phyloP scores from a whole-genome alignment of 2,329 filamentous ascomycete genomes.

The Claviceps monticola region DNA sequence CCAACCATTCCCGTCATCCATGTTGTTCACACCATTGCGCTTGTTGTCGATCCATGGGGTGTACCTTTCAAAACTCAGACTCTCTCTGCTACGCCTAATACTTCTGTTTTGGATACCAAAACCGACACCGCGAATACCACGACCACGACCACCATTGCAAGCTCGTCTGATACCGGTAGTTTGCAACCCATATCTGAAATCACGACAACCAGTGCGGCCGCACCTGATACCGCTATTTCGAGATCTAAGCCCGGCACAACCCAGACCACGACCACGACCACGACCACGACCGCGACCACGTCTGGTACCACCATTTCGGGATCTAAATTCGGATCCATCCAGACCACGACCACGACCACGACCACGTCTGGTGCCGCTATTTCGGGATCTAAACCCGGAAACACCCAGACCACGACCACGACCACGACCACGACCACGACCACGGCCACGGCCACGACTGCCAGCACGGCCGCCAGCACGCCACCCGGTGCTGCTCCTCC shows the following conservation, averaged over 20 bases:
- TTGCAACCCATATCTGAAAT: conserved; percentile 22
- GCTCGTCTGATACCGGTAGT: conserved; percentile 19
- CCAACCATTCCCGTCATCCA: conserved; percentile 23
- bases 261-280: background rate
- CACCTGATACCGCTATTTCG: conserved; percentile 24
- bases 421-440: no score
- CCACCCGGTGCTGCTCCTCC: conserved; percentile 12
- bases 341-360: conserved; percentile 6
- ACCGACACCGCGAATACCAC: no score
- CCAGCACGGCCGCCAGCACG: conserved; percentile 16
- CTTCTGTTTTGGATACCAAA: no score
- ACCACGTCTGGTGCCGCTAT: conserved; percentile 22
- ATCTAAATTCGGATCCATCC: conserved; percentile 22
- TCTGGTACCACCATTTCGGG: conserved; percentile 25
- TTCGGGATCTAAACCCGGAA: conserved; percentile 14
- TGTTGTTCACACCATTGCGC: conserved; percentile 40
- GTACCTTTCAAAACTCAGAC: conserved; percentile 31
- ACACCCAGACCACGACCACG: no score
- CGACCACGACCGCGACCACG: conserved; percentile 12
- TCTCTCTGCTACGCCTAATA: conserved; percentile 16
- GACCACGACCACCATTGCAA: no score
- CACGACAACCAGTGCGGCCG: conserved; percentile 17
- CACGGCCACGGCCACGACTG: conserved; percentile 7
- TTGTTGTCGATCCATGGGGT: conserved; percentile 37
- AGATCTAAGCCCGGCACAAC: conserved; percentile 23